These are phyloP conservation scores for Morella rubra DNA, from an alignment of 306 rosid species.

Conservation along the genomic window DNA sequence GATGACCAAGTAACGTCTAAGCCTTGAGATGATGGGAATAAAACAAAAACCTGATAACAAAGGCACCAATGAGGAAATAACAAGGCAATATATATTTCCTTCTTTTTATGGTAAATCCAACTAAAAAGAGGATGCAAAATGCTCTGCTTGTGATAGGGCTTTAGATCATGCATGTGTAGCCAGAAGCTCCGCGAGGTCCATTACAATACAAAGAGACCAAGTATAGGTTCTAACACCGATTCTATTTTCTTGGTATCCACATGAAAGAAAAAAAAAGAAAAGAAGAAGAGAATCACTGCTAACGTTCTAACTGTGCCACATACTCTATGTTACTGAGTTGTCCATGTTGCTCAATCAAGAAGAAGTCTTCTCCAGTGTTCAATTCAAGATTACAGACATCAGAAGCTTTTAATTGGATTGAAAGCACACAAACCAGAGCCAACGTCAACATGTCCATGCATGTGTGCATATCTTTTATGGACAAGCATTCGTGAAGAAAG, in stretches of 20 bases:
- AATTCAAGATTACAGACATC: no score
- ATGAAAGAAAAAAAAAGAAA: background rate
- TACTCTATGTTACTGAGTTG: background rate
- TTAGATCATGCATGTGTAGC: background rate
- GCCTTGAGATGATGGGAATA: slow-evolving; percentile 97
- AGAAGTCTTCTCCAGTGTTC: no score
- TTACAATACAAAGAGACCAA: background rate
- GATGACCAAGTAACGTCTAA: slow-evolving; percentile 96
- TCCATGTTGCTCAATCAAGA: background rate
- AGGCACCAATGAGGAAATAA: background rate
- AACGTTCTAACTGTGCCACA: background rate
- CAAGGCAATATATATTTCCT: background rate
- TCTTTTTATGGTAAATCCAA: background rate
- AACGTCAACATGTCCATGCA: no score
- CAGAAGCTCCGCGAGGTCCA: background rate
- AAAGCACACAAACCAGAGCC: no score
- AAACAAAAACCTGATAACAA: slow-evolving; percentile 56
- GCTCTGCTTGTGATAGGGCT: background rate
- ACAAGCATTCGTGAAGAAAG: no score
- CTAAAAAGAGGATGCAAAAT: background rate
- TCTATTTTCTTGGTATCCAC: background rate
- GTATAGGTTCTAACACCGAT: background rate
- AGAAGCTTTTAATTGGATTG: no score
- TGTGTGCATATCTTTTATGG: no score
- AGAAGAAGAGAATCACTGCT: background rate